A percentile compares a stretch with the other conserved stretches of the same genome.
Evolutionary conservation across 2,329 filamentous ascomycete genomes (phyloP).

Genomic region (Fusarium camptoceras): DNA sequence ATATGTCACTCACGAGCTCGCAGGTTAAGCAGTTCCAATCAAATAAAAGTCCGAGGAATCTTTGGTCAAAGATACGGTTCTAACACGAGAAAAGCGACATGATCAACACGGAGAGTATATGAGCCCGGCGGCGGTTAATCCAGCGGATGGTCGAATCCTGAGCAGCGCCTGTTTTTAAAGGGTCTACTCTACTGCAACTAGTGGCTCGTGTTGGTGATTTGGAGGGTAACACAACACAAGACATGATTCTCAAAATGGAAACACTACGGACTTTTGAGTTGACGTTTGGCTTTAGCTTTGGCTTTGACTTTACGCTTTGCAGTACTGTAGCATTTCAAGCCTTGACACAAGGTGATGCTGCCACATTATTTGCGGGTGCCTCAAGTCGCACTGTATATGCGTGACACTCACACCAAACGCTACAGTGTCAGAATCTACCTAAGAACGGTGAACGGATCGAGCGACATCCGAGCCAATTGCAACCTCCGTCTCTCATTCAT

Average conservation of each 20-base stretch:
- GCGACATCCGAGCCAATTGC: constrained; percentile 28
- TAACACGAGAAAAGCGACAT: constrained; percentile 27
- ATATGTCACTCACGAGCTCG: background rate
- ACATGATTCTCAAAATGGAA: constrained; percentile 31
- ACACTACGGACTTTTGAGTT: constrained; percentile 17
- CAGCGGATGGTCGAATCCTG: constrained; percentile 11
- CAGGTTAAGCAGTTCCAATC: constrained; percentile 14
- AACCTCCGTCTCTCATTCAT: constrained; percentile 20
- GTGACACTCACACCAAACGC: too few species aligned
- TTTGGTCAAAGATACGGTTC: constrained; percentile 15
- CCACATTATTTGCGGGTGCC: background rate
- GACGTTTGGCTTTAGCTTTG: background rate
- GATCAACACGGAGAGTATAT: constrained; percentile 30
- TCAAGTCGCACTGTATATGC: constrained; percentile 27
- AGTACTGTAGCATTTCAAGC: background rate
- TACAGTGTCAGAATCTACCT: constrained; percentile 24
- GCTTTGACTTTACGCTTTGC: constrained; percentile 9
- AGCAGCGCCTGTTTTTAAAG: constrained; percentile 13
- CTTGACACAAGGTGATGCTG: background rate
- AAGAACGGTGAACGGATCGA: constrained; percentile 20
- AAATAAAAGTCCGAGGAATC: background rate
- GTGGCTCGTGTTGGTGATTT: constrained; percentile 29
- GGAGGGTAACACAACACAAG: background rate
- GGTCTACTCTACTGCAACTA: background rate
- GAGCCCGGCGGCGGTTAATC: constrained; percentile 26